phyloP scores from a whole-genome alignment of 163 green algal species.

The Coccomyxa subellipsoidea region DNA sequence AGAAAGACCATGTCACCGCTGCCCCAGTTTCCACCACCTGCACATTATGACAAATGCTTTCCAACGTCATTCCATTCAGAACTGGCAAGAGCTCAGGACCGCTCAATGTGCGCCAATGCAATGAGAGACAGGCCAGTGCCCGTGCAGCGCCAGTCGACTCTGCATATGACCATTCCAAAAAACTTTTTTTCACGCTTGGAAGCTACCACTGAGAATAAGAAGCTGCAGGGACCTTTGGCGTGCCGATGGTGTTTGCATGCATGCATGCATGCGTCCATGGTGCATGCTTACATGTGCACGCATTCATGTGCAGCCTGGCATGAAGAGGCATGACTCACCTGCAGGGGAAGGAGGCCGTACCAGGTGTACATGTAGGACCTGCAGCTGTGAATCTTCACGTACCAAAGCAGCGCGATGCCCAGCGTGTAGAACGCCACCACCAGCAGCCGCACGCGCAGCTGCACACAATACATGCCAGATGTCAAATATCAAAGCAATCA shows the following conservation, averaged over 20 bases:
- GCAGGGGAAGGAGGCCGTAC: conserved; percentile 34
- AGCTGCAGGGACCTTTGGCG: no score
- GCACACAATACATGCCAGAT: background rate
- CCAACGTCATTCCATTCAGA: background rate
- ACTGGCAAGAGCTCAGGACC: background rate
- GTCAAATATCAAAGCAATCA: background rate
- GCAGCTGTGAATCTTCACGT: conserved; percentile 25
- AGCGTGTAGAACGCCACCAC: conserved; percentile 5
- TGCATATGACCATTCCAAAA: no score
- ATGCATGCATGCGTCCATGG: no score
- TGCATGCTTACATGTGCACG: no score
- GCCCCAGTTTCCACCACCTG: background rate
- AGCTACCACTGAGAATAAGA: no score
- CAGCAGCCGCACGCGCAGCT: background rate
- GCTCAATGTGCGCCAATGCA: background rate
- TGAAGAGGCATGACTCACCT: conserved; percentile 9
- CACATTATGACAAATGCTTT: background rate
- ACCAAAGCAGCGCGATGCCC: conserved; percentile 32
- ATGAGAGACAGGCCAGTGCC: no score
- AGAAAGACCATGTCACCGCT: background rate
- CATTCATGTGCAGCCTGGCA: no score
- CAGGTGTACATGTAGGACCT: conserved; percentile 29
- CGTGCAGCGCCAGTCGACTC: no score
- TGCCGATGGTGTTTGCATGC: no score
- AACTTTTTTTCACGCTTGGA: no score